Evolutionary conservation across 2,329 filamentous ascomycete species (phyloP).

Genomic region (Stagonosporopsis chrysanthemi): DNA sequence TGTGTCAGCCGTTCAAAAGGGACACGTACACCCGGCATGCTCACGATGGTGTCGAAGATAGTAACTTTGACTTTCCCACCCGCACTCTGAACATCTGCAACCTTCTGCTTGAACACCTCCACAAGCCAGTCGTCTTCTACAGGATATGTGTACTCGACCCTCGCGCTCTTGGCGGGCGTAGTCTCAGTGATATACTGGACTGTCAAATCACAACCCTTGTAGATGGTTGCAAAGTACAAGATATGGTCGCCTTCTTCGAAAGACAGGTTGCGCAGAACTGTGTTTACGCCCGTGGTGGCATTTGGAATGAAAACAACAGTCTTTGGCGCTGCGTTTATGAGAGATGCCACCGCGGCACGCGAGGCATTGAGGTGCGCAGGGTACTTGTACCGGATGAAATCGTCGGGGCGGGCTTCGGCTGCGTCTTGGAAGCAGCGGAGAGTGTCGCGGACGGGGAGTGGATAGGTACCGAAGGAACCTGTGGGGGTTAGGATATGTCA

Average conservation of each 20-base stretch:
- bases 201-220: constrained; percentile 78
- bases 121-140: constrained; percentile 73
- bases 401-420: constrained; percentile 74
- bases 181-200: constrained; percentile 77
- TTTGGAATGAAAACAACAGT: constrained; percentile 82
- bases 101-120: constrained; percentile 64
- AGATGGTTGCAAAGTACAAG: constrained; percentile 79
- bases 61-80: constrained; percentile 73
- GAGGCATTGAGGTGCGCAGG: constrained; percentile 68
- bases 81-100: constrained; percentile 59
- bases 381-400: constrained; percentile 75
- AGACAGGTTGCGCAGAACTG: constrained; percentile 75
- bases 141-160: constrained; percentile 72
- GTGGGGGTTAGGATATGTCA: background rate
- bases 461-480: constrained; percentile 83
- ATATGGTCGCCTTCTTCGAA: constrained; percentile 78
- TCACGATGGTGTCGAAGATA: constrained; percentile 82
- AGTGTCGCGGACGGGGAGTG: constrained; percentile 65
- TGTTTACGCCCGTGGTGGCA: constrained; percentile 80
- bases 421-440: constrained; percentile 71
- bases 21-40: constrained; percentile 78
- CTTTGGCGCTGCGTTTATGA: constrained; percentile 71
- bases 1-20: constrained; percentile 75
- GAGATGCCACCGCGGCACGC: constrained; percentile 64
- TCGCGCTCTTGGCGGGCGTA: constrained; percentile 57